phyloP scores from a whole-genome alignment of 2,329 filamentous ascomycete species.

The Pseudocercospora vitis region DNA sequence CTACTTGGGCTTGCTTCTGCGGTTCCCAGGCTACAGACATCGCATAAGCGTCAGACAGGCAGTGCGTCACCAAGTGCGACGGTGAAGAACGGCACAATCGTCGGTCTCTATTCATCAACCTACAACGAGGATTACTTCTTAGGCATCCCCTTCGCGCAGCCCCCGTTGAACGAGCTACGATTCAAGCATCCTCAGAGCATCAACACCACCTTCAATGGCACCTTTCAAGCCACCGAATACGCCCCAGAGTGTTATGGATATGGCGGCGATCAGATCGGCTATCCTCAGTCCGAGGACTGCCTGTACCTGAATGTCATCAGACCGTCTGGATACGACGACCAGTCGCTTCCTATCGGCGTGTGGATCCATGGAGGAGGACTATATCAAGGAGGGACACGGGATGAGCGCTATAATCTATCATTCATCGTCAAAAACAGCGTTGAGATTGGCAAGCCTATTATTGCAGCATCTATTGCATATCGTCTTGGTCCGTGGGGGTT shows the following conservation, averaged over 20 bases:
- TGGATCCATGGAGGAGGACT: constrained; percentile 56
- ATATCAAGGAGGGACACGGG: constrained; percentile 46
- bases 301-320: constrained; percentile 63
- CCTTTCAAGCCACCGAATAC: constrained; percentile 44
- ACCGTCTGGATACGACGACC: constrained; percentile 48
- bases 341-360: constrained; percentile 55
- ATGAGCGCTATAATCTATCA: constrained; percentile 63
- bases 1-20: constrained; percentile 19
- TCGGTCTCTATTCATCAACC: constrained; percentile 40
- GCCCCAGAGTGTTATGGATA: constrained; percentile 46
- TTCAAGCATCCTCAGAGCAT: constrained; percentile 39
- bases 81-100: constrained; percentile 47
- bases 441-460: constrained; percentile 49
- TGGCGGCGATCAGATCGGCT: constrained; percentile 36
- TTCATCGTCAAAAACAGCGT: constrained; percentile 55
- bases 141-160: constrained; percentile 43
- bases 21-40: neutral
- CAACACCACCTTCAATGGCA: constrained; percentile 43
- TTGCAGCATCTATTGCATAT: constrained; percentile 63
- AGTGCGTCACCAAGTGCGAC: constrained; percentile 35
- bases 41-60: constrained; percentile 3
- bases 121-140: constrained; percentile 50
- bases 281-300: constrained; percentile 57
- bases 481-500: constrained; percentile 70
- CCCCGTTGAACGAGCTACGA: constrained; percentile 36